Evolutionary conservation across 495 filamentous ascomycete genomes (phyloP), one percentile per base, ranked within the genome.

Genomic region (Penicillium manginii): DNA sequence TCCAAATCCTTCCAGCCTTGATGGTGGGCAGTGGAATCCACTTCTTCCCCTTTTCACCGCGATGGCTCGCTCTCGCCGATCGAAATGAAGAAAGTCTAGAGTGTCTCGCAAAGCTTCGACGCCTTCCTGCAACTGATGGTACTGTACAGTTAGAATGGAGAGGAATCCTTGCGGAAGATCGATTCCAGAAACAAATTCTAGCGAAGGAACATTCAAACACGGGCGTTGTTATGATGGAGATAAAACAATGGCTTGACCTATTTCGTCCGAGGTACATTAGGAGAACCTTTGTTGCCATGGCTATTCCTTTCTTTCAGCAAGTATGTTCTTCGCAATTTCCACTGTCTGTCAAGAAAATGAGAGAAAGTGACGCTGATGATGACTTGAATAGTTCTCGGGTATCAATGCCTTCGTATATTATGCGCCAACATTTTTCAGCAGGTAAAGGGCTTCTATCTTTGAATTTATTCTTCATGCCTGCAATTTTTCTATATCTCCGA

Each of bases 1-100:
- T 91, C 17, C 90, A 93, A 70, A 87, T 88, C 61, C 66, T 91
- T 6, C 88, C 89, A 4, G 89, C 83, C 8, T 58, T 84, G 46
- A 56, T 87, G n/a, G 75, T 89, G 17, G 81, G 83, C 59, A 37
- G 73, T 23, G 85, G 82, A 14, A 75, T 89, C 17, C 62, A 82
- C 47, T 76, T 88, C 62, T 77, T 89, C 23, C 87, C 88, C 2
- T 86, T 88, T 61, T 88, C 84, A 37, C 88, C 87, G 0, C 78
- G 88, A 52, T 91, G 88, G 88, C 78, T 90, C 7, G 85, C 83
- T 23, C 79, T 80, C 63, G 78, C 85, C 33, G 84, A 84, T 54
- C 81, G 84, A 37, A 86, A 83, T 80, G 85, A 86, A 14, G 84
- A 90, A 37, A 75, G 80, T 53, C 74, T 81, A 12, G 61, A 68